Conservation (phyloP, 495 filamentous ascomycete genomes). For the Bacidia rubella region DNA sequence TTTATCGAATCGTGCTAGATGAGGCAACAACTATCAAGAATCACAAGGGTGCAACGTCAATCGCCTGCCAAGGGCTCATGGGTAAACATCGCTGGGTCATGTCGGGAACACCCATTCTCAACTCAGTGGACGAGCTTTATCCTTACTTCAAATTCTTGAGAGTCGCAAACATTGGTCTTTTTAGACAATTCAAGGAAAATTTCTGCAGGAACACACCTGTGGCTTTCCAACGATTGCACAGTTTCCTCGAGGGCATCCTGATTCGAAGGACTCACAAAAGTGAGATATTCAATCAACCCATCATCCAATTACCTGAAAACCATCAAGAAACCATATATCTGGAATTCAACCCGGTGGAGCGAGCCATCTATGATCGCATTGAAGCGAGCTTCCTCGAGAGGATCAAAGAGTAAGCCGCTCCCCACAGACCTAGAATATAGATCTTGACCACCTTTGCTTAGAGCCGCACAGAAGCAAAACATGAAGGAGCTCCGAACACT, state of each 20-base stretch:
- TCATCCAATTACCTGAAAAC: slow-evolving; percentile 40
- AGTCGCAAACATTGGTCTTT: slow-evolving; percentile 30
- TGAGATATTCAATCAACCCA: slow-evolving; percentile 37
- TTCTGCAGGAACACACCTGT: slow-evolving; percentile 27
- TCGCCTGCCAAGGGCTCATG: slow-evolving; percentile 39
- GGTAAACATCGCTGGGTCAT: slow-evolving; percentile 45
- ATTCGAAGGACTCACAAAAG: slow-evolving; percentile 39
- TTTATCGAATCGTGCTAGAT: slow-evolving; percentile 43
- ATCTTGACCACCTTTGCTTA: not conserved
- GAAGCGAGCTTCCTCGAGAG: slow-evolving; percentile 21
- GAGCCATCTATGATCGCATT: slow-evolving; percentile 35
- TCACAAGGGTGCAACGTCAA: slow-evolving; percentile 28
- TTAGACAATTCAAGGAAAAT: slow-evolving; percentile 33
- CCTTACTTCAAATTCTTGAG: slow-evolving; percentile 48
- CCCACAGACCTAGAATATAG: not conserved
- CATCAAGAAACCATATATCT: slow-evolving; percentile 22
- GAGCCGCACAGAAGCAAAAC: slow-evolving; percentile 6
- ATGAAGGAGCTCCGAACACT: not conserved
- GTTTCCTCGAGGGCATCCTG: slow-evolving; percentile 35
- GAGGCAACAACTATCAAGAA: slow-evolving; percentile 57
- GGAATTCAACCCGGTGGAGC: slow-evolving; percentile 35
- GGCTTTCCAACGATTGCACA: slow-evolving; percentile 26
- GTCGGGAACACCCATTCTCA: slow-evolving; percentile 48
- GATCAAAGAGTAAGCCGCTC: slow-evolving; percentile 27
- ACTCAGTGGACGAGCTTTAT: slow-evolving; percentile 39